phyloP scores from a whole-genome alignment of 805 yeast species.

The Huiozyma naganishii region DNA sequence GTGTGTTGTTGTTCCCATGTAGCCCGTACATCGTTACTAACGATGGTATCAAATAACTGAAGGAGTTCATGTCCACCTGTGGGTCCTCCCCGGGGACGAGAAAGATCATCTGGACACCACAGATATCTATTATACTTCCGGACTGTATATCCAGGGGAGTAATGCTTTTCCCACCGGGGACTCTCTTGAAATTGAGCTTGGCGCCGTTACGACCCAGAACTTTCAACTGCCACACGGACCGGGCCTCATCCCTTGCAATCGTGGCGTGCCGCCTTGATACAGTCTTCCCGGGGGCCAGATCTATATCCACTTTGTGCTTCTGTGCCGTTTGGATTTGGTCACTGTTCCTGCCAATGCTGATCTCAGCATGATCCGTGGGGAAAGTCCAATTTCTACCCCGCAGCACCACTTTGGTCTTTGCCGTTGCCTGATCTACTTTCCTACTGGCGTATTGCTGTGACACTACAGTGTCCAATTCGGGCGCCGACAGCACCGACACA shows the following conservation, averaged over 20 bases:
- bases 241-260: conserved; percentile 61
- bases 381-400: conserved; percentile 92
- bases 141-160: conserved; percentile 50
- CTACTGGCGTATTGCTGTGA: conserved; percentile 52
- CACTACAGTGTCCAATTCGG: conserved; percentile 70
- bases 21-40: conserved; percentile 18
- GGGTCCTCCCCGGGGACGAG: conserved; percentile 85
- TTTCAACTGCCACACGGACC: conserved; percentile 73
- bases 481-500: conserved; percentile 54
- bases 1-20: conserved; percentile 12
- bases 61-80: conserved; percentile 34
- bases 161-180: conserved; percentile 34
- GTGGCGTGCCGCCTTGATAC: conserved; percentile 88
- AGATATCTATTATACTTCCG: conserved; percentile 85
- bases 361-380: conserved; percentile 66
- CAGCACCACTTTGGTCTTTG: conserved; percentile 43
- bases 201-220: conserved; percentile 90
- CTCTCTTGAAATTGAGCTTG: conserved; percentile 58
- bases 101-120: conserved; percentile 98
- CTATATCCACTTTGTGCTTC: conserved; percentile 36
- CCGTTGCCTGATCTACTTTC: conserved; percentile 52
- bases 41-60: conserved; percentile 27
- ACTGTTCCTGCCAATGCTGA: conserved; percentile 79
- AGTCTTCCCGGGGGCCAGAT: conserved; percentile 91
- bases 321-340: conserved; percentile 9